Evolutionary conservation across 2,329 filamentous ascomycete genomes (phyloP).

Genomic region (Colletotrichum cuscutae): DNA sequence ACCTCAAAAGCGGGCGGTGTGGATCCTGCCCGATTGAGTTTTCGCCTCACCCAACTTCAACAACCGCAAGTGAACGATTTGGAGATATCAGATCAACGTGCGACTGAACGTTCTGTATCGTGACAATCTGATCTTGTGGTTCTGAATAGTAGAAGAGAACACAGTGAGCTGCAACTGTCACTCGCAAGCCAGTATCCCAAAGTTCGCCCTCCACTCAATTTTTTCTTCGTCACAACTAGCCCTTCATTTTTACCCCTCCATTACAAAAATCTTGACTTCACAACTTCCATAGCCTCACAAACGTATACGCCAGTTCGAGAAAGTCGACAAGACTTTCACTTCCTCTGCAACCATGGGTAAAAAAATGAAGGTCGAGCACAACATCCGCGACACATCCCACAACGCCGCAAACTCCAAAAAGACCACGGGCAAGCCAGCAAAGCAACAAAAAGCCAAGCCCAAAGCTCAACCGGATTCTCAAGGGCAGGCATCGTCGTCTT

Average conservation of each 20-base stretch:
- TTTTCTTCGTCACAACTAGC: background rate
- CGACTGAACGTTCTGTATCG: background rate
- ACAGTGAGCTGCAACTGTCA: background rate
- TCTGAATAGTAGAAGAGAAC: background rate
- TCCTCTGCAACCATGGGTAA: slow-evolving; percentile 20
- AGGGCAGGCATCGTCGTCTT: background rate
- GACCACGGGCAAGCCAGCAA: background rate
- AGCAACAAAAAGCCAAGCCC: background rate
- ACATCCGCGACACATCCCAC: slow-evolving; percentile 4
- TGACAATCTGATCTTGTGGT: background rate
- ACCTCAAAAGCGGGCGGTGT: slow-evolving; percentile 23
- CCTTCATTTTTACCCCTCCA: slow-evolving; percentile 6
- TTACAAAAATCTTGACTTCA: background rate
- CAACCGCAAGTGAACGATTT: background rate
- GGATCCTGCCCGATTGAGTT: slow-evolving; percentile 31
- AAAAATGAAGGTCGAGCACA: slow-evolving; percentile 15
- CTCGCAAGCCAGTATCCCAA: background rate
- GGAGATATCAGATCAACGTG: background rate
- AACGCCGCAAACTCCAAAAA: background rate
- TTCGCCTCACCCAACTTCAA: slow-evolving; percentile 26
- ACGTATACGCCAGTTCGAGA: background rate
- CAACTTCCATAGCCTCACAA: background rate
- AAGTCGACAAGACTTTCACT: background rate
- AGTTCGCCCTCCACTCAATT: background rate
- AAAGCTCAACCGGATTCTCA: background rate